A percentile compares a stretch with the other conserved stretches of the same genome.
phyloP scores from a whole-genome alignment of 208 protist genomes.

The Leishmania amazonensis region DNA sequence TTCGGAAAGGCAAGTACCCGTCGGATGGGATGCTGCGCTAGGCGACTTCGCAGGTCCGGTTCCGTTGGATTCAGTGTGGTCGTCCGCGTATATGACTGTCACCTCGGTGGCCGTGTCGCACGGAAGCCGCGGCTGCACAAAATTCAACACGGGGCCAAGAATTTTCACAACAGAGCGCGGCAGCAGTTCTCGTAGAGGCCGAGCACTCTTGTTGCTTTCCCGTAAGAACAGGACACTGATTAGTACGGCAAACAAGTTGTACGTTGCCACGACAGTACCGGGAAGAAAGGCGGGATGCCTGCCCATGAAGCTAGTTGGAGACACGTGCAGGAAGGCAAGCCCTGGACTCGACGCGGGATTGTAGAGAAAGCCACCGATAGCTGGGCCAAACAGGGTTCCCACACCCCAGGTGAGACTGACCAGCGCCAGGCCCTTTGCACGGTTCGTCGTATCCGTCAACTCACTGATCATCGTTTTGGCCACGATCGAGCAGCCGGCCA shows the following conservation, averaged over 20 bases:
- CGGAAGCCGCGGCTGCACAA: slow-evolving; percentile 43
- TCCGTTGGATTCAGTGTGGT: neutral
- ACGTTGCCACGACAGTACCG: slow-evolving; percentile 47
- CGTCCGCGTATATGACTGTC: slow-evolving; percentile 6
- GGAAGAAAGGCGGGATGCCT: slow-evolving; percentile 77
- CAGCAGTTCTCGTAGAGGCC: slow-evolving; percentile 31
- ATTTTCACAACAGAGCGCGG: slow-evolving; percentile 13
- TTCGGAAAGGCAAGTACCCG: neutral
- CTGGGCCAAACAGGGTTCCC: slow-evolving; percentile 69
- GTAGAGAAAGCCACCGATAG: slow-evolving; percentile 75
- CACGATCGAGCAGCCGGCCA: slow-evolving; percentile 66
- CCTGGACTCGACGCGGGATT: slow-evolving; percentile 39
- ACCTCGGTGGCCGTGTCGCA: slow-evolving; percentile 21
- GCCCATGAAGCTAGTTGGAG: slow-evolving; percentile 35
- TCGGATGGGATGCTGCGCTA: too few species aligned
- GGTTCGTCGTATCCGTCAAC: slow-evolving; percentile 75
- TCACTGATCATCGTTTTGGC: slow-evolving; percentile 87
- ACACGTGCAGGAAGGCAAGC: slow-evolving; percentile 33
- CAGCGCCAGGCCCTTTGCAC: slow-evolving; percentile 95
- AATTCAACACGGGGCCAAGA: slow-evolving; percentile 24
- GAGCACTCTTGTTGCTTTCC: slow-evolving; percentile 53
- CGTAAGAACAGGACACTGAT: slow-evolving; percentile 44
- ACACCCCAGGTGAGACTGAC: slow-evolving; percentile 94
- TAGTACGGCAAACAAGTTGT: slow-evolving; percentile 54
- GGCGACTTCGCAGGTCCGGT: neutral